Conservation (phyloP, 768 basidiomycete genomes). For the Lyophyllum shimeji region DNA sequence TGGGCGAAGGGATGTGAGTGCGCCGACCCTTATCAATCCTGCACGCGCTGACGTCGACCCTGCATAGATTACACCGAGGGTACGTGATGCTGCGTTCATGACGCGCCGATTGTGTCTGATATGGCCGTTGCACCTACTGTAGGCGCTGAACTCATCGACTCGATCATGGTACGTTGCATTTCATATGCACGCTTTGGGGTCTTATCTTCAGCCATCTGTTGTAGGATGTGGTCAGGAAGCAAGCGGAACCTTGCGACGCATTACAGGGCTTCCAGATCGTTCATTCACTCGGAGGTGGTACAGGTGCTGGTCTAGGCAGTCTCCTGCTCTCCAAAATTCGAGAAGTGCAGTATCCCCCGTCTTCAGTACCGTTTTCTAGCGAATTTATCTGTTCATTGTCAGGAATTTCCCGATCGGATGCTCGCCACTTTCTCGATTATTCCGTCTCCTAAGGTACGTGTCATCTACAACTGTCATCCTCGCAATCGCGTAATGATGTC, state of each 20-base stretch:
- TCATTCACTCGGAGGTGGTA: slow-evolving; percentile 91
- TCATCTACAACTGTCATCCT: not conserved
- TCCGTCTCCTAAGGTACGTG: slow-evolving; percentile 48
- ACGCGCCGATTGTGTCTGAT: not conserved
- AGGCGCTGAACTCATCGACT: slow-evolving; percentile 91
- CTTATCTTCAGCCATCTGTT: slow-evolving; percentile 1
- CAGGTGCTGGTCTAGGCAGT: slow-evolving; percentile 83
- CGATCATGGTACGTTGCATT: slow-evolving; percentile 54
- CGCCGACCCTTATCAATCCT: not conserved
- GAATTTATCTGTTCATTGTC: not conserved
- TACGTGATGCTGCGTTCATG: slow-evolving; percentile 21
- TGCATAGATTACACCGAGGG: slow-evolving; percentile 84
- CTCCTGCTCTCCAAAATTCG: slow-evolving; percentile 79
- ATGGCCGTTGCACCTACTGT: not conserved
- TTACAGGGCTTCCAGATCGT: slow-evolving; percentile 91
- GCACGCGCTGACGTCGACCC: slow-evolving; percentile 3
- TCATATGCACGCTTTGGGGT: not conserved
- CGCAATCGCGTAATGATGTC: not conserved
- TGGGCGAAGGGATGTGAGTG: slow-evolving; percentile 92
- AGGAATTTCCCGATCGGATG: slow-evolving; percentile 59
- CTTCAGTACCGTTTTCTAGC: slow-evolving; percentile 26
- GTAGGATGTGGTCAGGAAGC: slow-evolving; percentile 74
- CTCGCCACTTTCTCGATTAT: slow-evolving; percentile 54
- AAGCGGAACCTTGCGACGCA: slow-evolving; percentile 80
- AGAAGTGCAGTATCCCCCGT: slow-evolving; percentile 44